Percentiles rank a stretch among this genome's conserved stretches.
These are phyloP conservation scores for Podospora tetraspora DNA, from an alignment of 495 filamentous ascomycete genomes.

Conservation along the genomic window DNA sequence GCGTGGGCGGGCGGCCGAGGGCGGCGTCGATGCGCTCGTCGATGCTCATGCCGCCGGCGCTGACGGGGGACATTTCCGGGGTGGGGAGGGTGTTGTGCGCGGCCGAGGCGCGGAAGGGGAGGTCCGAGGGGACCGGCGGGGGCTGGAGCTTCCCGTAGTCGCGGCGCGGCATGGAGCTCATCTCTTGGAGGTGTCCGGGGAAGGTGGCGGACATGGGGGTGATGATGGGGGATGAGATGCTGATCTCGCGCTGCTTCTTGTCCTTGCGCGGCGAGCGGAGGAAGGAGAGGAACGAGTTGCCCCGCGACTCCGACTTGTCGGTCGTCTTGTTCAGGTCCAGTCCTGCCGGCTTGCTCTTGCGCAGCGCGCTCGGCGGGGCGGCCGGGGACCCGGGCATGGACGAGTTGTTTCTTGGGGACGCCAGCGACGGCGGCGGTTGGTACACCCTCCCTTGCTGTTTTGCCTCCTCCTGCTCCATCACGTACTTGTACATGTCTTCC, in stretches of 20 bases:
- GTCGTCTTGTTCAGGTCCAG: slow-evolving; percentile 36
- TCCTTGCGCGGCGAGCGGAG: slow-evolving; percentile 49
- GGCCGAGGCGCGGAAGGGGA: slow-evolving; percentile 34
- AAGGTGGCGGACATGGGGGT: slow-evolving; percentile 51
- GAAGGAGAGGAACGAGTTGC: slow-evolving; percentile 48
- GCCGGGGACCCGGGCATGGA: slow-evolving; percentile 15
- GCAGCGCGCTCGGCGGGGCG: slow-evolving; percentile 16
- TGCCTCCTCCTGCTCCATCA: slow-evolving; percentile 80
- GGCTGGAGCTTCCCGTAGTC: slow-evolving; percentile 44
- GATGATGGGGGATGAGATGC: slow-evolving; percentile 52
- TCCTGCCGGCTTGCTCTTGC: slow-evolving; percentile 43
- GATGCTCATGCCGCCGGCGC: slow-evolving; percentile 38
- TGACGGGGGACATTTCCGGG: slow-evolving; percentile 45
- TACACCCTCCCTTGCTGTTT: slow-evolving; percentile 44
- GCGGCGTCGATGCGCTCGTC: slow-evolving; percentile 43
- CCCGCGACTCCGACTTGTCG: slow-evolving; percentile 43
- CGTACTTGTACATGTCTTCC: slow-evolving; percentile 83
- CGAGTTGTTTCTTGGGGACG: slow-evolving; percentile 30
- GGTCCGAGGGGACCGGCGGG: slow-evolving; percentile 40
- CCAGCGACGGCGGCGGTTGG: slow-evolving; percentile 29
- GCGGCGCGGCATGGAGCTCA: slow-evolving; percentile 47
- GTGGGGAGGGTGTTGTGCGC: slow-evolving; percentile 35
- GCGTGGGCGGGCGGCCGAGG: slow-evolving; percentile 15
- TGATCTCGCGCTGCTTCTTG: slow-evolving; percentile 32
- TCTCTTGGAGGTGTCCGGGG: slow-evolving; percentile 40